A percentile compares a stretch with the other conserved stretches of the same genome.
Evolutionary conservation across 345 rosid species (phyloP).

Genomic region (Boechera divaricarpa): DNA sequence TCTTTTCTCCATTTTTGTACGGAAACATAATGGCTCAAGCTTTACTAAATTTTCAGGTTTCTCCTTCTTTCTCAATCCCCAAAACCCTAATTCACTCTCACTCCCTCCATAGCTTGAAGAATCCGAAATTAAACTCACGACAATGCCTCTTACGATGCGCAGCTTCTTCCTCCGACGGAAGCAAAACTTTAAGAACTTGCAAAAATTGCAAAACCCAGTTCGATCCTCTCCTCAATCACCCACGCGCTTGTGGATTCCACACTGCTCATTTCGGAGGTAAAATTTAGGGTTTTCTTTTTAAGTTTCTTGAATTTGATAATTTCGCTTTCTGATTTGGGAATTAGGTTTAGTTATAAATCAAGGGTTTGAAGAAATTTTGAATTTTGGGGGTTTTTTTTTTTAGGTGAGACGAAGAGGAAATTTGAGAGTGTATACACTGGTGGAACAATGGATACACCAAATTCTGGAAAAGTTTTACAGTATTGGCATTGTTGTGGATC

Average conservation of each 20-base stretch:
- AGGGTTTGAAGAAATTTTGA: background rate
- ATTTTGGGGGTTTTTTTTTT: background rate
- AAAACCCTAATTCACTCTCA: conserved; percentile 17
- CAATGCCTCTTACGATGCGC: conserved; percentile 24
- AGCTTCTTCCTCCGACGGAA: conserved; percentile 17
- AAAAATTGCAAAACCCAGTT: conserved; percentile 92
- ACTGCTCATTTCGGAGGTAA: conserved; percentile 95
- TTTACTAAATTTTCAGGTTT: conserved; percentile 13
- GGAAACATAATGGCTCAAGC: conserved; percentile 33
- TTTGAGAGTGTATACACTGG: conserved; percentile 85
- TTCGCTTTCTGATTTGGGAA: background rate
- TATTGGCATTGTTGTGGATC: conserved; percentile 98
- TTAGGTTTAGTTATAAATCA: background rate
- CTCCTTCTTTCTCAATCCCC: background rate
- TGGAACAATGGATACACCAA: conserved; percentile 85
- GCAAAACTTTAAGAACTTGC: conserved; percentile 64
- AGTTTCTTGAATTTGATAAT: background rate
- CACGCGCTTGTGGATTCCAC: conserved; percentile 84
- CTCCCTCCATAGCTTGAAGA: background rate
- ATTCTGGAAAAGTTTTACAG: conserved; percentile 69
- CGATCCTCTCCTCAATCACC: conserved; percentile 76
- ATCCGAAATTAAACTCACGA: conserved; percentile 8
- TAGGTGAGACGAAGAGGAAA: conserved; percentile 96
- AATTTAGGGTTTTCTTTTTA: background rate
- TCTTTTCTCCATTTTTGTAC: background rate